phyloP scores from a whole-genome alignment of 2,329 filamentous ascomycete species.

The Aspergillus nomiae region DNA sequence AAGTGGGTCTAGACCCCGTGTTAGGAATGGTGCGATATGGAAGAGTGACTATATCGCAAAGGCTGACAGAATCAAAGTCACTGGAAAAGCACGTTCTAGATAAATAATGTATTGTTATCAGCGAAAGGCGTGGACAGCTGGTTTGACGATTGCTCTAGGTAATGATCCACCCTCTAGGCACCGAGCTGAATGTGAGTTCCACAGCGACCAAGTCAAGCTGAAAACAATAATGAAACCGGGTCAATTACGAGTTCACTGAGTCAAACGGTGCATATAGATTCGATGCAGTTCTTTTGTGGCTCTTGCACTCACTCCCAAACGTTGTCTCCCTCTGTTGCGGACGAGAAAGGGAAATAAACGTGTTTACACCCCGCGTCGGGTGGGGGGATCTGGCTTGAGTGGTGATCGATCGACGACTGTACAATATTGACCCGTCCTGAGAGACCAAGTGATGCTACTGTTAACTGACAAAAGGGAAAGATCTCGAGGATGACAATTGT shows the following conservation, averaged over 20 bases:
- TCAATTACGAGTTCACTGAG: not conserved
- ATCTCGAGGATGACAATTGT: not conserved
- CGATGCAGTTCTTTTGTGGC: not conserved
- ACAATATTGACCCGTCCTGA: not conserved
- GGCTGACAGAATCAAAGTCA: not conserved
- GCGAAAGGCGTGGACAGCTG: not conserved
- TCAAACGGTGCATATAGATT: not conserved
- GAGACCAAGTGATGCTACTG: not conserved
- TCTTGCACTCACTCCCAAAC: not conserved
- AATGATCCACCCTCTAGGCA: not conserved
- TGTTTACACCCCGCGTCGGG: not conserved
- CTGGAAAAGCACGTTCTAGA: not conserved
- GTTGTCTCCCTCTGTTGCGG: not conserved
- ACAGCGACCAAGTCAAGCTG: not conserved
- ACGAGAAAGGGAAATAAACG: not conserved
- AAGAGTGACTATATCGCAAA: not conserved
- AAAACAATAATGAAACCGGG: not conserved
- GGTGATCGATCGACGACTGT: not conserved
- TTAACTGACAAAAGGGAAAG: not conserved
- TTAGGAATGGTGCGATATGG: not conserved
- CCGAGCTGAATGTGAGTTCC: not conserved
- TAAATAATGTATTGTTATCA: not conserved
- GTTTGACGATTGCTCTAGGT: not conserved
- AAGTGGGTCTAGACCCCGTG: not conserved
- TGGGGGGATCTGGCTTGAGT: not conserved